Evolutionary conservation across 192 early-diverging fungal genomes (phyloP).

Genomic region (Coemansia sp.): DNA sequence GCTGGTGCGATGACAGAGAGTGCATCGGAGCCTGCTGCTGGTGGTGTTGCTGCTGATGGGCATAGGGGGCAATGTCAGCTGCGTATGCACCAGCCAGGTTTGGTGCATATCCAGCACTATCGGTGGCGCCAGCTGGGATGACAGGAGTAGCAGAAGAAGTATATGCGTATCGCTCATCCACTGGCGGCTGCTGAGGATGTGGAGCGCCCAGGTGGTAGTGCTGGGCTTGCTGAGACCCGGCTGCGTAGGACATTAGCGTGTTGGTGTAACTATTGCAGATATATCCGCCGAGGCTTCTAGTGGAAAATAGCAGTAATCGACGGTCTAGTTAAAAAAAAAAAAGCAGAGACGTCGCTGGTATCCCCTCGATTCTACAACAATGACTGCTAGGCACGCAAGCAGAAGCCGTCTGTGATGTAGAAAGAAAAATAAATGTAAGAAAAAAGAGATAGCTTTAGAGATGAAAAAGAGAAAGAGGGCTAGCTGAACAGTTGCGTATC

Average conservation of each 20-base stretch:
- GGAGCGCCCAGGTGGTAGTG: conserved; percentile 9
- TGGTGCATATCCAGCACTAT: conserved; percentile 17
- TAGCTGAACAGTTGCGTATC: background rate
- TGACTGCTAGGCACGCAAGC: background rate
- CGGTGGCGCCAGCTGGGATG: background rate
- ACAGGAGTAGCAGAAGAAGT: conserved; percentile 5
- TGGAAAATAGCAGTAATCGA: conserved; percentile 4
- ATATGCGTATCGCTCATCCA: conserved; percentile 14
- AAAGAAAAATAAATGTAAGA: background rate
- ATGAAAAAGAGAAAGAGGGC: background rate
- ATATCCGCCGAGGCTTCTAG: background rate
- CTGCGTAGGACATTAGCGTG: conserved; percentile 11
- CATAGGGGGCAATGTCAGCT: conserved; percentile 15
- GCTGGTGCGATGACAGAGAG: conserved; percentile 5
- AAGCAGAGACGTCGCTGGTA: background rate
- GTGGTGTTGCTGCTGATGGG: conserved; percentile 1
- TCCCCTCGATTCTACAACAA: background rate
- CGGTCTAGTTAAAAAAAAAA: background rate
- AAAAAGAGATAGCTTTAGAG: background rate
- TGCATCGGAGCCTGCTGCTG: conserved; percentile 9
- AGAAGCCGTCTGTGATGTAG: background rate
- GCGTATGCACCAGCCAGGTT: conserved; percentile 19
- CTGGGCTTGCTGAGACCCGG: conserved; percentile 10
- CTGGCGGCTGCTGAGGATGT: background rate
- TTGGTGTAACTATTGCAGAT: background rate